Evolutionary conservation across 371 early-diverging fungal species (phyloP).

Genomic region (Rhizomucor pusillus): DNA sequence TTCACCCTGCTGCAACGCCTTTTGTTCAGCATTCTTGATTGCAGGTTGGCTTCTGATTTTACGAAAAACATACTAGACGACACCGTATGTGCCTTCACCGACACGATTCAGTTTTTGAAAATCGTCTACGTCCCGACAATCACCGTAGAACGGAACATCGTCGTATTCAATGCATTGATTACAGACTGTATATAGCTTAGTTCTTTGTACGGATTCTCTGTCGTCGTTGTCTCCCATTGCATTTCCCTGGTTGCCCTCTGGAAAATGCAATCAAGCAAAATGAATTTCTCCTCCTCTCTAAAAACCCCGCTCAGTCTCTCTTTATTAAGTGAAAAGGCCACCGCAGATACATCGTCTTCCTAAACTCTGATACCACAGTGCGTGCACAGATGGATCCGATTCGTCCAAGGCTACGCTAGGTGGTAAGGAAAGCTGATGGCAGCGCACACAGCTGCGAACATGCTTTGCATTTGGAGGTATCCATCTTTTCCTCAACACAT

Average conservation of each 20-base stretch:
- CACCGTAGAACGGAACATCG: slow-evolving; percentile 47
- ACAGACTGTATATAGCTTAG: slow-evolving; percentile 26
- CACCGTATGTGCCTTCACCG: slow-evolving; percentile 87
- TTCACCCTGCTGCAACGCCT: slow-evolving; percentile 11
- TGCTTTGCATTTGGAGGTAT: slow-evolving; percentile 15
- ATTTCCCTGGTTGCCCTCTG: background rate
- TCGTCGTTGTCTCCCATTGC: background rate
- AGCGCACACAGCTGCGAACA: slow-evolving; percentile 25
- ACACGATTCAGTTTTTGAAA: slow-evolving; percentile 69
- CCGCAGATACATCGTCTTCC: slow-evolving; percentile 38
- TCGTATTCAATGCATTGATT: slow-evolving; percentile 23
- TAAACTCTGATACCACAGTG: slow-evolving; percentile 37
- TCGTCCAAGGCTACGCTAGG: background rate
- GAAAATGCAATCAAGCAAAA: slow-evolving; percentile 1
- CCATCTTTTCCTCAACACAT: slow-evolving; percentile 36
- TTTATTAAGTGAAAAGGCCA: slow-evolving; percentile 28
- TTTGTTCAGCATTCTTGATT: slow-evolving; percentile 10
- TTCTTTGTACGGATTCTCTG: background rate
- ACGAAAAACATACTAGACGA: slow-evolving; percentile 67
- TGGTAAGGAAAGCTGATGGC: slow-evolving; percentile 26
- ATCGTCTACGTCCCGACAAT: slow-evolving; percentile 63
- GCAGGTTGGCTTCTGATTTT: background rate
- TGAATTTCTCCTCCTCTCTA: background rate
- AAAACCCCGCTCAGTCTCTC: too few species aligned
- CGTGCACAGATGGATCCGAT: slow-evolving; percentile 26